Conservation (phyloP, 2,329 filamentous ascomycete species). For the Pyrenophora seminiperda region DNA sequence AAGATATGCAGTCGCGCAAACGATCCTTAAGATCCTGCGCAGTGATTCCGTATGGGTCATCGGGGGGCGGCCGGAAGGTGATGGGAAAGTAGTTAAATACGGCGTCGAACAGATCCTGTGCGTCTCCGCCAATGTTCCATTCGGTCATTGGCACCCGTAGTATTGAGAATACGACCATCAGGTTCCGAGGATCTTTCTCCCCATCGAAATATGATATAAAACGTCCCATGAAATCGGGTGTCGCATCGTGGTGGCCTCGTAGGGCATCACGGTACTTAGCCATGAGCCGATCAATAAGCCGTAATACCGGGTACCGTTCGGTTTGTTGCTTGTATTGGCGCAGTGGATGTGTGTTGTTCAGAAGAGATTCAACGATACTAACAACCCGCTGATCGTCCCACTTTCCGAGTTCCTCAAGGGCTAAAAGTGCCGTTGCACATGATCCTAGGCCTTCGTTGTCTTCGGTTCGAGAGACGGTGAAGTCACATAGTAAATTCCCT, state of each 20-base stretch:
- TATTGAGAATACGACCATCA: constrained; percentile 73
- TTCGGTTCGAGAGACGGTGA: constrained; percentile 68
- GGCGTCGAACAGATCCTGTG: constrained; percentile 65
- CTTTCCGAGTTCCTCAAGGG: constrained; percentile 63
- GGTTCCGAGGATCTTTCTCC: constrained; percentile 71
- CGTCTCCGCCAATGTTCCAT: constrained; percentile 66
- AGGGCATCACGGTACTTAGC: constrained; percentile 56
- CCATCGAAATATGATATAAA: constrained; percentile 69
- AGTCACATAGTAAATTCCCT: constrained; percentile 64
- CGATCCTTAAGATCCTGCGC: constrained; percentile 70
- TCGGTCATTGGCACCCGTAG: constrained; percentile 70
- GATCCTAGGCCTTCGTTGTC: constrained; percentile 59
- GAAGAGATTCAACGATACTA: constrained; percentile 58
- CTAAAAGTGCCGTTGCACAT: constrained; percentile 63
- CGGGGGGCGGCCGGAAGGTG: constrained; percentile 70
- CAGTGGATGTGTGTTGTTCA: constrained; percentile 62
- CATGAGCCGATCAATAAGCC: constrained; percentile 66
- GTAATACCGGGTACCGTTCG: constrained; percentile 65
- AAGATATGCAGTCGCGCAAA: constrained; percentile 67
- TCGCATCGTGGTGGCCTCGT: constrained; percentile 58
- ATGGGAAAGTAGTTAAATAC: constrained; percentile 76
- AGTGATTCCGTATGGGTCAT: constrained; percentile 72
- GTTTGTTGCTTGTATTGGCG: constrained; percentile 66
- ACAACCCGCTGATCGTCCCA: constrained; percentile 64
- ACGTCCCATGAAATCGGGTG: constrained; percentile 61